phyloP scores from a whole-genome alignment of 352 stramenopile genomes.

The Phytophthora fragariaefolia region DNA sequence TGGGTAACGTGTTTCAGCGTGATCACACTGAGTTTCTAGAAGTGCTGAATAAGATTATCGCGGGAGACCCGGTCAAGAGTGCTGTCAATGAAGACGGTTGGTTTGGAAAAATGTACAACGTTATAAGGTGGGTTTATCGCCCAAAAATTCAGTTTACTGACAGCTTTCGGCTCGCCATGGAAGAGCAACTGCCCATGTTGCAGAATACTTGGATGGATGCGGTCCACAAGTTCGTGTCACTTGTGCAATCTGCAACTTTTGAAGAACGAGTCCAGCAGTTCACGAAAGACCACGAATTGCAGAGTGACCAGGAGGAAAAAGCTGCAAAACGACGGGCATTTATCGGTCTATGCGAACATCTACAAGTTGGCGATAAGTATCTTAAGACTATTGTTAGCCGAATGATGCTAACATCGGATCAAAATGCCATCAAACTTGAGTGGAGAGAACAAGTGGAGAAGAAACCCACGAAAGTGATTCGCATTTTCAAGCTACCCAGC shows the following conservation, averaged over 20 bases:
- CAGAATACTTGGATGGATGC: constrained; percentile 4
- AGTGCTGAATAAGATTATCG: not conserved
- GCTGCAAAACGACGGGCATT: constrained; percentile 3
- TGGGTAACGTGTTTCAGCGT: constrained; percentile 1
- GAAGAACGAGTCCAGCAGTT: constrained; percentile 7
- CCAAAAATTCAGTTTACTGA: not conserved
- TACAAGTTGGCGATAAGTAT: not conserved
- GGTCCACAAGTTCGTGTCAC: not conserved
- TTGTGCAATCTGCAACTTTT: not conserved
- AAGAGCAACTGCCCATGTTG: not conserved
- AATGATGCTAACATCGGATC: not conserved
- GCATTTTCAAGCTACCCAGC: constrained; percentile 6
- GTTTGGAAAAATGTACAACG: not conserved
- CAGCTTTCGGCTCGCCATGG: constrained; percentile 8
- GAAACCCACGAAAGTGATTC: constrained; percentile 25
- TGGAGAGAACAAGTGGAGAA: constrained; percentile 19
- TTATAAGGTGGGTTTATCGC: not conserved
- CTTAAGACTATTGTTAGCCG: not conserved
- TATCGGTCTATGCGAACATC: not conserved
- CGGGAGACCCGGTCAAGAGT: not conserved
- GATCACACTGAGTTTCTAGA: constrained; percentile 3
- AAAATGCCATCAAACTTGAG: constrained; percentile 8
- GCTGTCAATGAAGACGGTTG: not conserved
- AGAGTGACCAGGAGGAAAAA: not conserved
- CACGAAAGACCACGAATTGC: not conserved